Evolutionary conservation across 768 basidiomycete genomes (phyloP), one percentile per base, ranked within the genome.

Genomic region (Stropharia rugosoannulata): DNA sequence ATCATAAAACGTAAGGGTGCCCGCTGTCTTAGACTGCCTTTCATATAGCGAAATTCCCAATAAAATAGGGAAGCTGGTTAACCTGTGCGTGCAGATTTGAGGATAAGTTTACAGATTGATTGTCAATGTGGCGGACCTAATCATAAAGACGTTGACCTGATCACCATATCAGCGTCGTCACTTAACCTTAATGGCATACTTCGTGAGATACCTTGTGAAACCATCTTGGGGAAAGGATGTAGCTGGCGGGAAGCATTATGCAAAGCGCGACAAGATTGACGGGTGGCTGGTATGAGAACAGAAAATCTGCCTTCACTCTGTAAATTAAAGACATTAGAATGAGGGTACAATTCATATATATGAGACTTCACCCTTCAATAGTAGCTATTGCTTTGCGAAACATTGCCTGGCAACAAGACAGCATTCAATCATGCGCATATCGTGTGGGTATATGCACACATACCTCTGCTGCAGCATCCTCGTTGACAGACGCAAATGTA

Each of bases 211-310:
- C 90, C 76, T 98, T 98, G 68, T 98, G 96, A 68, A 98, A 98
- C 94, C 94, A 98, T 51, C 96, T 80, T n/a, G 95, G 93, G 6
- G 80, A 81, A n/a, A 97, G 76, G 49, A 94, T 71, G 68, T 90
- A 95, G 60, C 87, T 90, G 18, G 90, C 79, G 1, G 97, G 95
- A 58, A 95, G 77, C 81, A 99, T 89, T 59, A 96, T 76, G 49
- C 85, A 84, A 12, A 98, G 74, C 0, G 96, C 97, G 41, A 95
- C 57, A 5, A 98, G 71, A 69, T 98, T 99, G 64, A 98, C 72
- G 0, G 97, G 97, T 0, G 96, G 89, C 64, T 95, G 93, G 68
- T 98, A 98, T 19, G 91, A 94, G 68, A 97, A 98, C 11, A 98
- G 68, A 0, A 85, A 92, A 68, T 98, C 95, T 25, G 90, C 92